A percentile compares a stretch with the other conserved stretches of the same genome.
Evolutionary conservation across 208 protist genomes (phyloP).

Genomic region (Trypanosoma scelopori): DNA sequence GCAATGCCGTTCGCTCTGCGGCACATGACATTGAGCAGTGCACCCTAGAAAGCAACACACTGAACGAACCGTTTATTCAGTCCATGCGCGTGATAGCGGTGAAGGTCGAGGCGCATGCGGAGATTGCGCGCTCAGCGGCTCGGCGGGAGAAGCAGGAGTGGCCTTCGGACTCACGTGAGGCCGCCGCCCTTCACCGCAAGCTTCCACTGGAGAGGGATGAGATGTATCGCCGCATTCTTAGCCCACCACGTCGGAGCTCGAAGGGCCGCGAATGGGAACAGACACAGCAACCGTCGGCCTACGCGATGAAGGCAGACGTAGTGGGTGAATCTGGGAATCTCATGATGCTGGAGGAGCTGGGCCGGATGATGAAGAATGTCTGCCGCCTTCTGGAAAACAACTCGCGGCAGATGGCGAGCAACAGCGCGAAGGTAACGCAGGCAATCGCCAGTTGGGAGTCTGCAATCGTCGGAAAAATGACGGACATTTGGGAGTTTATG

Average conservation of each 20-base stretch:
- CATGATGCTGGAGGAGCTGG: slow-evolving; percentile 22
- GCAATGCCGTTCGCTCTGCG: slow-evolving; percentile 8
- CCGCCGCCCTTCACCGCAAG: neutral
- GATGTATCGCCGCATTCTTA: slow-evolving; percentile 12
- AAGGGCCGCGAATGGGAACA: neutral
- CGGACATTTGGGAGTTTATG: slow-evolving; percentile 18
- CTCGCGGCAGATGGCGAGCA: slow-evolving; percentile 20
- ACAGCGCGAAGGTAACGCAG: slow-evolving; percentile 12
- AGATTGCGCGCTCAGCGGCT: slow-evolving; percentile 20
- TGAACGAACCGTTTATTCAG: slow-evolving; percentile 38
- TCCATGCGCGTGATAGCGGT: slow-evolving; percentile 42
- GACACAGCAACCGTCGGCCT: neutral
- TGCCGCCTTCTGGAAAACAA: slow-evolving; percentile 46
- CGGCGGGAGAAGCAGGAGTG: neutral
- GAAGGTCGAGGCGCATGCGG: slow-evolving; percentile 54
- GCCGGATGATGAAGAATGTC: slow-evolving; percentile 55
- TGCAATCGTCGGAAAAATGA: slow-evolving; percentile 22
- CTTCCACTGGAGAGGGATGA: slow-evolving; percentile 4
- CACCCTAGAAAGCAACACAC: slow-evolving; percentile 15
- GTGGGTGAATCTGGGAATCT: slow-evolving; percentile 6
- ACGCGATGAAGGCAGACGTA: neutral
- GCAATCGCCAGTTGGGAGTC: slow-evolving; percentile 35
- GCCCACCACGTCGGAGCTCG: slow-evolving; percentile 2
- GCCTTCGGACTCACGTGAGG: neutral
- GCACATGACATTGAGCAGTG: slow-evolving; percentile 15